Evolutionary conservation across 2,329 filamentous ascomycete species (phyloP).

Genomic region (Fusarium buharicum): DNA sequence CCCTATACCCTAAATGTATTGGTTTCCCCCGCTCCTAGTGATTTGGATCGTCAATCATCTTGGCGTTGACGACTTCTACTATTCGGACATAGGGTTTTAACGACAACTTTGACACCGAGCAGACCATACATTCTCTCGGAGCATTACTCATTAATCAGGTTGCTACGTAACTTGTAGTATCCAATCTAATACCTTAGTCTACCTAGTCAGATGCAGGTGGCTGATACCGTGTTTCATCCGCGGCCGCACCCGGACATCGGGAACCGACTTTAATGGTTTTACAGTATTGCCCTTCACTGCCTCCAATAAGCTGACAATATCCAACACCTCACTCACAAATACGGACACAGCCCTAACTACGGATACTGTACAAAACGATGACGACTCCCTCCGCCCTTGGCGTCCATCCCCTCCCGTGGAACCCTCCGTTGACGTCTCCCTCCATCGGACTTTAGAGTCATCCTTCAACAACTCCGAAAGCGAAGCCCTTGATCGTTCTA

Average conservation of each 20-base stretch:
- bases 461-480: not conserved
- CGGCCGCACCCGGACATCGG: not conserved
- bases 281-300: too few species aligned
- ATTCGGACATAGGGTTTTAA: not conserved
- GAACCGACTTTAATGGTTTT: not conserved
- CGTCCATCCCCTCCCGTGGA: too few species aligned
- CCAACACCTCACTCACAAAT: too few species aligned
- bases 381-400: too few species aligned
- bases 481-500: constrained; percentile 3
- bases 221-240: constrained; percentile 6
- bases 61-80: constrained; percentile 27
- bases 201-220: not conserved
- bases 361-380: too few species aligned
- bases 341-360: too few species aligned
- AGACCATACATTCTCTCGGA: not conserved
- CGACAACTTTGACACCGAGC: not conserved
- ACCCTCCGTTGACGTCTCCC: too few species aligned
- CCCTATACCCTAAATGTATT: not conserved
- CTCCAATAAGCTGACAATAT: not conserved
- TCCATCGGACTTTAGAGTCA: too few species aligned
- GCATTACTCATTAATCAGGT: not conserved
- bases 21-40: constrained; percentile 14
- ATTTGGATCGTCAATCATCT: constrained; percentile 17
- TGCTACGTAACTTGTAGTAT: not conserved
- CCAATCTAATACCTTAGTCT: not conserved